Evolutionary conservation across 257 asterid genomes (phyloP).

Genomic region (Solanum peruvianum): DNA sequence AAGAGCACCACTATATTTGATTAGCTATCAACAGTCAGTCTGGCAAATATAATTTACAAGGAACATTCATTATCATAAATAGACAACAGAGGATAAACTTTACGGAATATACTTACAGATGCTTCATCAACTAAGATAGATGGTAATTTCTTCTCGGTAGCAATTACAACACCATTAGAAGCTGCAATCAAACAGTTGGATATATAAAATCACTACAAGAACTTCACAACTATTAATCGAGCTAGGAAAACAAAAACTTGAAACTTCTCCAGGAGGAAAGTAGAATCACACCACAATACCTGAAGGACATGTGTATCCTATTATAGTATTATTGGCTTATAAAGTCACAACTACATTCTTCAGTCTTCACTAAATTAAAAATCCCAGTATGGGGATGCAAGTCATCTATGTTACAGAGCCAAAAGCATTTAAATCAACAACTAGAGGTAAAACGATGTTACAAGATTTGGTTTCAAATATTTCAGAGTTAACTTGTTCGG

Average conservation of each 20-base stretch:
- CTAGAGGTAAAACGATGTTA: background rate
- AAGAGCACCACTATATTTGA: background rate
- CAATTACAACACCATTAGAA: conserved; percentile 98
- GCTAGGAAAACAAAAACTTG: background rate
- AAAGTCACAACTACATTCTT: background rate
- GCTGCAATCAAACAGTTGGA: conserved; percentile 39
- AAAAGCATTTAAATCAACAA: background rate
- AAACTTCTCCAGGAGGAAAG: background rate
- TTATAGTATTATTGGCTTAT: background rate
- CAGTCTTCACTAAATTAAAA: background rate
- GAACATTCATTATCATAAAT: background rate
- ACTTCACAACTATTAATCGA: background rate
- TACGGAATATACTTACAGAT: conserved; percentile 47
- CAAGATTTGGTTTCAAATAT: background rate
- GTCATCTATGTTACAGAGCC: background rate
- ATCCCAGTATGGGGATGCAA: background rate
- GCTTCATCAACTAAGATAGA: conserved; percentile 96
- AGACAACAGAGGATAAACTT: background rate
- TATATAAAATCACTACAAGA: background rate
- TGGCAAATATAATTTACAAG: background rate
- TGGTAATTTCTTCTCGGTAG: conserved; percentile 94
- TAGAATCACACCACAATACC: background rate
- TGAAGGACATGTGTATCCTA: background rate
- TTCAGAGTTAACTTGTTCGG: background rate
- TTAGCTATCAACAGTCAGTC: background rate